Base-by-base conservation (phyloP, 805 yeast species). In the Zygosaccharomyces siamensis region DNA sequence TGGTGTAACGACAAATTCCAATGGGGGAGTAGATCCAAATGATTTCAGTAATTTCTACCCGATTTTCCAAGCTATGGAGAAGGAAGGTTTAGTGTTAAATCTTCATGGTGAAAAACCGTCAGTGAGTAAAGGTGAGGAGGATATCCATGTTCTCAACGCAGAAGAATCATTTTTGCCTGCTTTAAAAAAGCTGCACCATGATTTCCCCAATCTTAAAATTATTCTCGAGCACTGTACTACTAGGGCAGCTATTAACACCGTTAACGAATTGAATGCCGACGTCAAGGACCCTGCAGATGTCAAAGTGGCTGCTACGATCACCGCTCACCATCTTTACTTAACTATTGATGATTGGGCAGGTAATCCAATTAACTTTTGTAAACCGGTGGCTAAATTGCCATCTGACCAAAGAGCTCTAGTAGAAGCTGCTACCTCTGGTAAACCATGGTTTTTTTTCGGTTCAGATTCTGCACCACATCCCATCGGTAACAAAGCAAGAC, bases 401-500 rank as follows among this genome's bases (percentile, higher is more conserved):
- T 74, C 72, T 24, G 99, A 93, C 64, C 81, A 84, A 59, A 75
- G 79, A 47, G 92, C 97, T 1, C 72, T 93, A 38, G 77, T 93
- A 5, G 75, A 73, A 32, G 98, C 99, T 35, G 99, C 97, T 1
- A 83, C 86, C 7, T 82, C 93, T 1, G 98, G 98, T 4, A 82
- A 85, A 57, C 88, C 95, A 37, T 90, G 83, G 73, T 93, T 90
- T 68, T 88, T 93, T 73, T 93, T 90, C 63, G 99, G 99, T 5
- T 87, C 97, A 1, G 99, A 93, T 67, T 88, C 97, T 20, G 99
- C 99, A 27, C 99, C 99, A 23, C 99, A 93, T 66, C 95, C 97
- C 6, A 62, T 87, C 23, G 78, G 79, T 53, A 82, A 82, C 51
- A 95, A 95, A 68, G 75, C 87, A 23, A 83, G 77, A 52, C 89